A percentile compares a stretch with the other conserved stretches of the same genome.
Conservation (phyloP, 371 early-diverging fungal species). For the Mucor circinelloides region DNA sequence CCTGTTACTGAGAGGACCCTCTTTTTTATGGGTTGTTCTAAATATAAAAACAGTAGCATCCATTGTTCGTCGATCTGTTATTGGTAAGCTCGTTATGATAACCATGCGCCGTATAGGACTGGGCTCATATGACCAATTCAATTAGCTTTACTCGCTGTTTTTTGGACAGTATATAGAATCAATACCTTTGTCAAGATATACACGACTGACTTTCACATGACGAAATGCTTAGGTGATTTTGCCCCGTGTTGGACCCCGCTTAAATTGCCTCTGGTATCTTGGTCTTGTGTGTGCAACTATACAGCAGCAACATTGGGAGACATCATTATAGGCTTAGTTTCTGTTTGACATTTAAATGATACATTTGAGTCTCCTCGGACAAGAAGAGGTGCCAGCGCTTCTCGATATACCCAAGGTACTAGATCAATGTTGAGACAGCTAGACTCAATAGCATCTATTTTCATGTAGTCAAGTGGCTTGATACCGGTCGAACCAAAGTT, state of each 20-base stretch:
- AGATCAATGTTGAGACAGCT: too few relatives aligned
- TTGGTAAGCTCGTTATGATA: background rate
- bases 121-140: too few relatives aligned
- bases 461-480: too few relatives aligned
- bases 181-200: background rate
- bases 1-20: background rate
- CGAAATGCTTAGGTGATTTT: background rate
- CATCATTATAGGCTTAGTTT: background rate
- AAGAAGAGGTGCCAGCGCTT: too few relatives aligned
- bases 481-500: too few relatives aligned
- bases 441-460: too few relatives aligned
- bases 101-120: background rate
- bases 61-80: background rate
- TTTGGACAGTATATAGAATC: too few relatives aligned
- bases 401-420: too few relatives aligned
- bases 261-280: background rate
- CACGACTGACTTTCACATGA: background rate
- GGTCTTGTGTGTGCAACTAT: background rate
- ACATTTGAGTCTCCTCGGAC: too few relatives aligned
- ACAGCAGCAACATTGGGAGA: background rate
- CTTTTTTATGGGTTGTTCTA: background rate
- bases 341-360: background rate
- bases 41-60: background rate
- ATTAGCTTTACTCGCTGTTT: too few relatives aligned
- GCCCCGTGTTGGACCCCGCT: background rate